phyloP scores from a whole-genome alignment of 306 rosid genomes.

The Neltuma alba region DNA sequence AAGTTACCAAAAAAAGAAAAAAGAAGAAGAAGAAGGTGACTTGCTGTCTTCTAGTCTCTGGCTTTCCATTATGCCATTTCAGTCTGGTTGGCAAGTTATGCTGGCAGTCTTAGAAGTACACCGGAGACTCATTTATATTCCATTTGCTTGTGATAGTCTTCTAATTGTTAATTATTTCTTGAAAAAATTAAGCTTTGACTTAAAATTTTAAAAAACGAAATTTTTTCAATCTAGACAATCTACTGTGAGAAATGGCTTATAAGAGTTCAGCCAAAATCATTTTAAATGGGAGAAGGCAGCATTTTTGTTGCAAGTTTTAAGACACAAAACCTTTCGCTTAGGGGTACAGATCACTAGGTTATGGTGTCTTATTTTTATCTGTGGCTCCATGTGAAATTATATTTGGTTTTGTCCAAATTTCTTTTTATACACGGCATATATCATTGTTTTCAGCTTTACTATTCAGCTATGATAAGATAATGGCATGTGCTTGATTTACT shows the following conservation, averaged over 20 bases:
- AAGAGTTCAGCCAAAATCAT: too few relatives aligned
- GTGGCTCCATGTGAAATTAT: neutral
- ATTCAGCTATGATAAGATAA: conserved; percentile 20
- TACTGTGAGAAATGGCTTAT: neutral
- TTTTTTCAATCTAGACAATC: too few relatives aligned
- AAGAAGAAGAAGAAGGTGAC: neutral
- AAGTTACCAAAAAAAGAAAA: too few relatives aligned
- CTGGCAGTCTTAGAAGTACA: conserved; percentile 7
- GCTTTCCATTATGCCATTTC: neutral
- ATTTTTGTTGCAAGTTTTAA: neutral
- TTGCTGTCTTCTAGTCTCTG: neutral
- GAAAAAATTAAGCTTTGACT: too few relatives aligned
- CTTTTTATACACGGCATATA: neutral
- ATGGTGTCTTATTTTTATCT: neutral
- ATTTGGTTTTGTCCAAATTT: neutral
- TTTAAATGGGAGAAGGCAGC: neutral
- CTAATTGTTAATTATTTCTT: neutral
- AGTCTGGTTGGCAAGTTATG: conserved; percentile 26
- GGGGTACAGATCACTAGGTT: neutral
- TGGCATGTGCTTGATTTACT: conserved; percentile 20
- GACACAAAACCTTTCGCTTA: neutral
- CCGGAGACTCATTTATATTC: too few relatives aligned
- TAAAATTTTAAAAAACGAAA: too few relatives aligned
- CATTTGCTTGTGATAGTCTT: too few relatives aligned
- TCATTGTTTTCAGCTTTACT: conserved; percentile 18